A percentile compares a stretch with the other conserved stretches of the same genome.
Evolutionary conservation across 331 rosid species (phyloP).

Genomic region (Saraca asoca): DNA sequence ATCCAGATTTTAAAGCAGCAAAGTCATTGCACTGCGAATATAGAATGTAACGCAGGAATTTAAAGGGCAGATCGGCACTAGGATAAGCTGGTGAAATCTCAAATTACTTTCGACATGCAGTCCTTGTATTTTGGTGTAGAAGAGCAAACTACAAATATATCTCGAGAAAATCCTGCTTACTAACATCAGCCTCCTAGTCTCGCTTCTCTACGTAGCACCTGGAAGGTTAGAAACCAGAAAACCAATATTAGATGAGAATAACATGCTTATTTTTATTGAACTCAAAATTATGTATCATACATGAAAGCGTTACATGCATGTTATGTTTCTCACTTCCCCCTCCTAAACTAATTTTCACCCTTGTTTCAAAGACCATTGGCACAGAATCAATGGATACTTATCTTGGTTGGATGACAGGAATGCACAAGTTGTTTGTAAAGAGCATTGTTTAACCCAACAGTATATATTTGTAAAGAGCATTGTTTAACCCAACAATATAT

Average conservation of each 20-base stretch:
- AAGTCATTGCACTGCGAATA: slow-evolving; percentile 2
- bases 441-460: too few species aligned
- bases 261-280: too few species aligned
- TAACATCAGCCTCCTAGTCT: slow-evolving; percentile 74
- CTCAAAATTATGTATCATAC: not conserved
- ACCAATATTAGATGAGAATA: slow-evolving; percentile 17
- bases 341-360: too few species aligned
- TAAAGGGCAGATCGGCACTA: slow-evolving; percentile 1
- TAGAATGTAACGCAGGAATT: not conserved
- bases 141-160: slow-evolving; percentile 37
- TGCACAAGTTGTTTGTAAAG: too few species aligned
- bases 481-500: too few species aligned
- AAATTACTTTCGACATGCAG: slow-evolving; percentile 23
- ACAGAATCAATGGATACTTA: too few species aligned
- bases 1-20: slow-evolving; percentile 8
- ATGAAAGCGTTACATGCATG: not conserved
- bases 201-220: slow-evolving; percentile 95
- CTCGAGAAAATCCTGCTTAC: slow-evolving; percentile 27
- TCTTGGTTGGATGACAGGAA: too few species aligned
- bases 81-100: slow-evolving; percentile 23
- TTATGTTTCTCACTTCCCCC: too few species aligned
- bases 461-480: too few species aligned
- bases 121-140: slow-evolving; percentile 34
- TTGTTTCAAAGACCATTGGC: too few species aligned
- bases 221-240: slow-evolving; percentile 36